Conservation (phyloP, 306 rosid genomes). For the Crotalaria pallida region DNA sequence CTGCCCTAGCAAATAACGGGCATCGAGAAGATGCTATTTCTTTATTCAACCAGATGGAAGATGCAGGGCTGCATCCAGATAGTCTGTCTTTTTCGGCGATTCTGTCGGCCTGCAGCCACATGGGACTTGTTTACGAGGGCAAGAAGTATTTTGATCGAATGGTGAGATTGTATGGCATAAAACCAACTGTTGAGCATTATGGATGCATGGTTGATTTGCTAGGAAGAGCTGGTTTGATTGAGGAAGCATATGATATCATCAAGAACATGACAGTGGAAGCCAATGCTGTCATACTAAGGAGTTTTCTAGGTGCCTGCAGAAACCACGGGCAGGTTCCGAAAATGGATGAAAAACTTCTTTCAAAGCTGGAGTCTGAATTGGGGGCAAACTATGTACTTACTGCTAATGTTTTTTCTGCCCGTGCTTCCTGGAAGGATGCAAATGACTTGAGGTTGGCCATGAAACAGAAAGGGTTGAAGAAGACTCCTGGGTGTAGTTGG, state of each 20-base stretch:
- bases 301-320: constrained; percentile 56
- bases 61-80: constrained; percentile 40
- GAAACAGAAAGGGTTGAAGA: constrained; percentile 50
- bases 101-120: constrained; percentile 68
- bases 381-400: constrained; percentile 55
- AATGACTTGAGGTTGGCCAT: constrained; percentile 48
- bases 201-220: constrained; percentile 69
- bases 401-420: constrained; percentile 41
- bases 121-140: constrained; percentile 52
- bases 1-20: constrained; percentile 57
- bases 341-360: constrained; percentile 41
- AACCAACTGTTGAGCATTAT: constrained; percentile 54
- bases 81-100: constrained; percentile 46
- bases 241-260: constrained; percentile 47
- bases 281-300: constrained; percentile 47
- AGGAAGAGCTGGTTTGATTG: constrained; percentile 58
- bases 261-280: constrained; percentile 50
- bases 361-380: constrained; percentile 45
- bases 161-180: constrained; percentile 39
- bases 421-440: constrained; percentile 47
- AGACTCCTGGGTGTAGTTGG: constrained; percentile 64
- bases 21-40: constrained; percentile 32
- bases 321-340: constrained; percentile 32
- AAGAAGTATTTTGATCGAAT: constrained; percentile 46
- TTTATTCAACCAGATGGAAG: constrained; percentile 42